Conservation (phyloP, 108 stramenopile genomes). For the Cyclotella atomus region DNA sequence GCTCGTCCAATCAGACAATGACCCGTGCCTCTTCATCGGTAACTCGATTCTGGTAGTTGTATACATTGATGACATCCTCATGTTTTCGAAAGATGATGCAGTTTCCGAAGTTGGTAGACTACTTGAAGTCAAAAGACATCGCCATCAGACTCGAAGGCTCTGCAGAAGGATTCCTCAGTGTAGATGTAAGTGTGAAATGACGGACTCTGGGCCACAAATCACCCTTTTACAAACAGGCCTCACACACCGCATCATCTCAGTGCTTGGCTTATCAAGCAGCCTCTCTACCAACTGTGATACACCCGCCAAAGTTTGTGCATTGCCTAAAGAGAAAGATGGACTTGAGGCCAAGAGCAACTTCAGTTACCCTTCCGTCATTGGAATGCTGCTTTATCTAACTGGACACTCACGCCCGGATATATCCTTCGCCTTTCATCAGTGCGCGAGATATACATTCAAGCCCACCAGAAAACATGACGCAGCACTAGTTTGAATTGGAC, state of each 20-base stretch:
- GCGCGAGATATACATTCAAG: conserved; percentile 28
- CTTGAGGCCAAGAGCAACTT: not conserved
- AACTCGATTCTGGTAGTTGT: not conserved
- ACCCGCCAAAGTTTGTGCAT: not conserved
- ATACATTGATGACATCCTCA: not conserved
- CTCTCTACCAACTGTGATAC: not conserved
- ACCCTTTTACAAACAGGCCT: not conserved
- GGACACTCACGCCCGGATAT: conserved; percentile 37
- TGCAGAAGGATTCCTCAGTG: conserved; percentile 2
- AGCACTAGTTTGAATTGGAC: conserved; percentile 43
- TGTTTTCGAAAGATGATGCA: not conserved
- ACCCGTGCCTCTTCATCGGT: conserved; percentile 3
- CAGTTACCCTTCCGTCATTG: conserved; percentile 32
- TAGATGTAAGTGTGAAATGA: not conserved
- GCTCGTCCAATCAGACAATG: not conserved
- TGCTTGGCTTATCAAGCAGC: not conserved
- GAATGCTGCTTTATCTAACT: conserved; percentile 40
- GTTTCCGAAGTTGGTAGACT: not conserved
- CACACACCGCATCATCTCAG: not conserved
- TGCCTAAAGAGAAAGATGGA: not conserved
- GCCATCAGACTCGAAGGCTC: not conserved
- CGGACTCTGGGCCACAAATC: not conserved
- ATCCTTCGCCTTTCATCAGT: conserved; percentile 43
- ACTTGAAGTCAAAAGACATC: not conserved
- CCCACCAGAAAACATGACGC: conserved; percentile 37